Evolutionary conservation across 208 protist species (phyloP).

Genomic region (Blastocrithidia nonstop): DNA sequence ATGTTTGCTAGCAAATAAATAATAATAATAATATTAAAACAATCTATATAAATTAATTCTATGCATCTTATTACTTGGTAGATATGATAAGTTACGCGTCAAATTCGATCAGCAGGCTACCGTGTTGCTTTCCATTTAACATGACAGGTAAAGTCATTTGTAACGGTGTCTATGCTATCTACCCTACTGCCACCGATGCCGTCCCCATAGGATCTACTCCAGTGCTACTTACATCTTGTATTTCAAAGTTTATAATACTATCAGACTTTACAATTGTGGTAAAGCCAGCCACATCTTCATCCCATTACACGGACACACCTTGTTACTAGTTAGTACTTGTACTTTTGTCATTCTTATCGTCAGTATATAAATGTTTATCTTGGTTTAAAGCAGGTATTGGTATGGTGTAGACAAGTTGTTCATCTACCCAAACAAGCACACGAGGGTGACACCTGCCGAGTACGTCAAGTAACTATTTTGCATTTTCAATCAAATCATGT

Average conservation of each 20-base stretch:
- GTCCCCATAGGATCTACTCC: neutral
- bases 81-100: neutral
- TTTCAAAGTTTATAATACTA: slow-evolving; percentile 28
- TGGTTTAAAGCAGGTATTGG: slow-evolving; percentile 15
- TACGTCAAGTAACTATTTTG: slow-evolving; percentile 15
- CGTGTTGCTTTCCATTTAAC: neutral
- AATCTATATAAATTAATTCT: neutral
- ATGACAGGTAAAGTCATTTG: slow-evolving; percentile 3
- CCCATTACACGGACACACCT: slow-evolving; percentile 45
- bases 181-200: neutral
- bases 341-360: too few relatives aligned
- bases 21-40: neutral
- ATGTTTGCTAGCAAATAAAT: neutral
- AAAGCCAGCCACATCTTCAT: slow-evolving; percentile 12
- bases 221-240: slow-evolving; percentile 16
- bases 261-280: slow-evolving; percentile 5
- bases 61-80: neutral
- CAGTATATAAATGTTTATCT: too few relatives aligned
- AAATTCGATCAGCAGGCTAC: slow-evolving; percentile 1
- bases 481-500: slow-evolving; percentile 11
- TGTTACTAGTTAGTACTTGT: too few relatives aligned
- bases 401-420: slow-evolving; percentile 16
- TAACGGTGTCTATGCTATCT: neutral
- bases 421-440: slow-evolving; percentile 35
- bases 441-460: slow-evolving; percentile 18